Percentiles rank a stretch among this genome's conserved stretches.
Evolutionary conservation across 495 filamentous ascomycete species (phyloP).

Genomic region (Penicillium cosmopolitanum): DNA sequence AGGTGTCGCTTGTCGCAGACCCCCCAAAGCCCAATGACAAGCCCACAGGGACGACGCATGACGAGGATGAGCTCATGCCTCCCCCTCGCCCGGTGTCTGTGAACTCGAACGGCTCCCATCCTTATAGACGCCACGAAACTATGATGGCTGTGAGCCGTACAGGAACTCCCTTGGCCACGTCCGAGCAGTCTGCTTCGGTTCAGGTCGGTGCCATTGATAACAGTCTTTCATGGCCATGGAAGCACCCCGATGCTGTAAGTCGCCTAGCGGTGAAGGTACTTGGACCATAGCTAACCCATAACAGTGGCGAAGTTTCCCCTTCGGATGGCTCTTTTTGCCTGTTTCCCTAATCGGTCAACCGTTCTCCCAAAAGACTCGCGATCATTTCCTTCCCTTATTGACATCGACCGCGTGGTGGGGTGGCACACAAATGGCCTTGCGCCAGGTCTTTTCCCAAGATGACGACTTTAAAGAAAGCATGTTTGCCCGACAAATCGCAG

Average conservation of each 20-base stretch:
- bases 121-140: constrained; percentile 77
- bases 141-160: constrained; percentile 78
- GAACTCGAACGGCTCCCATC: constrained; percentile 55
- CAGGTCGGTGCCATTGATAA: constrained; percentile 95
- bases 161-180: constrained; percentile 53
- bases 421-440: constrained; percentile 84
- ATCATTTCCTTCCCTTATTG: constrained; percentile 90
- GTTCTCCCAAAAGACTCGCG: constrained; percentile 88
- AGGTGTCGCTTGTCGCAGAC: constrained; percentile 84
- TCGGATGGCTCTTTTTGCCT: constrained; percentile 97
- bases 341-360: constrained; percentile 96
- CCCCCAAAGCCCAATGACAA: constrained; percentile 67
- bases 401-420: constrained; percentile 97
- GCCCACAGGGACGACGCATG: constrained; percentile 30
- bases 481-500: constrained; percentile 95
- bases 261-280: neutral
- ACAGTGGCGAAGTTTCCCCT: constrained; percentile 87
- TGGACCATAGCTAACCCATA: constrained; percentile 25
- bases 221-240: constrained; percentile 98
- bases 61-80: constrained; percentile 55
- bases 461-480: constrained; percentile 97
- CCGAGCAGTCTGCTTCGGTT: constrained; percentile 61
- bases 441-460: constrained; percentile 85
- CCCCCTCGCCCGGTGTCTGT: constrained; percentile 61
- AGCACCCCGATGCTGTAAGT: constrained; percentile 90